Evolutionary conservation across 805 yeast species (phyloP).

Genomic region (Jamesozyma lodderae): DNA sequence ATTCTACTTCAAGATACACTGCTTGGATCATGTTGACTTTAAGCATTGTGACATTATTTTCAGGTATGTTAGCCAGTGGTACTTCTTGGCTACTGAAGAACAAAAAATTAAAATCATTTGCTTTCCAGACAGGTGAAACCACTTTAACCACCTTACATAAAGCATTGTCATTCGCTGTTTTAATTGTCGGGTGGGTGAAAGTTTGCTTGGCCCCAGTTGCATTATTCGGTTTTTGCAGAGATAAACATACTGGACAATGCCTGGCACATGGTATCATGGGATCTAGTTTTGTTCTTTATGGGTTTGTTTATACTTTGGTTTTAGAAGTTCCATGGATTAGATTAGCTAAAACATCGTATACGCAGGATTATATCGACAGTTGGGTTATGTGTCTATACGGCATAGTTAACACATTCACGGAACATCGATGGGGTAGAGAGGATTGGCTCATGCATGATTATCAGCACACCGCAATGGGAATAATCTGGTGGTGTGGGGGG

Average conservation of each 20-base stretch:
- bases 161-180: constrained; percentile 37
- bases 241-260: constrained; percentile 82
- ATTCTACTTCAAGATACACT: constrained; percentile 57
- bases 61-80: constrained; percentile 48
- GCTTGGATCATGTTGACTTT: constrained; percentile 49
- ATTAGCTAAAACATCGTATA: constrained; percentile 37
- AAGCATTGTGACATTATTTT: constrained; percentile 37
- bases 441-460: constrained; percentile 88
- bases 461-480: constrained; percentile 95
- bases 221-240: constrained; percentile 80
- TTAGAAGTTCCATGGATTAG: constrained; percentile 70
- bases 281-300: constrained; percentile 71
- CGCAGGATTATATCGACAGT: constrained; percentile 84
- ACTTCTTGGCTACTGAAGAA: constrained; percentile 35
- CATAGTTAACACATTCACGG: constrained; percentile 87
- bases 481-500: constrained; percentile 95
- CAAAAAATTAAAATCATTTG: constrained; percentile 29
- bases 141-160: constrained; percentile 33
- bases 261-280: constrained; percentile 98
- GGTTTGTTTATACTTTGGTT: constrained; percentile 58
- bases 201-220: constrained; percentile 76
- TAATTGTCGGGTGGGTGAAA: constrained; percentile 67
- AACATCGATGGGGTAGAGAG: constrained; percentile 88
- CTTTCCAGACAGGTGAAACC: constrained; percentile 33
- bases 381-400: constrained; percentile 82